Evolutionary conservation across 2,329 filamentous ascomycete species (phyloP).

Genomic region (Beauveria rudraprayagi): DNA sequence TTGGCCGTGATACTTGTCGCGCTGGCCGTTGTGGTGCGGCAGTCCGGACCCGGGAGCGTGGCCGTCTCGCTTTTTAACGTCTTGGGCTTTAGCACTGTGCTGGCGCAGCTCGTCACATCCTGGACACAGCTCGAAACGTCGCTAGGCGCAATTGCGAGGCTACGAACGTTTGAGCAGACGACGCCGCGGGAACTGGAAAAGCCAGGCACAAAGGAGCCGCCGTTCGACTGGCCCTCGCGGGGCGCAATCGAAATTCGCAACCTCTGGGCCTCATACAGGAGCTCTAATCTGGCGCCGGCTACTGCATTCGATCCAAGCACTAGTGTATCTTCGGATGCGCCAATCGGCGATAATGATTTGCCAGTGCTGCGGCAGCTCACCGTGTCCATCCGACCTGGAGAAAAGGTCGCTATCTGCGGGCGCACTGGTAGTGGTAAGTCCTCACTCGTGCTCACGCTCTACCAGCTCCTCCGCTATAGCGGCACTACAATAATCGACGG

Average conservation of each 20-base stretch:
- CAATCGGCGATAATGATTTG: background rate
- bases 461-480: background rate
- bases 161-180: background rate
- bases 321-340: too few relatives aligned
- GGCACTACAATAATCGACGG: conserved; percentile 9
- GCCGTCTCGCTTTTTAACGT: too few relatives aligned
- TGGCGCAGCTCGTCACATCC: too few relatives aligned
- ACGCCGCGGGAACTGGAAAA: background rate
- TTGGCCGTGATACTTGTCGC: too few relatives aligned
- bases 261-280: background rate
- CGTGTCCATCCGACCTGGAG: conserved; percentile 19
- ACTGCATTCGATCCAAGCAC: too few relatives aligned
- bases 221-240: background rate
- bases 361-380: conserved; percentile 19
- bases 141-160: too few relatives aligned
- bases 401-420: conserved; percentile 11
- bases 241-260: conserved; percentile 7
- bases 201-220: background rate
- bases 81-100: too few relatives aligned
- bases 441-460: too few relatives aligned
- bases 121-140: too few relatives aligned
- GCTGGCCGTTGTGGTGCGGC: too few relatives aligned
- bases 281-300: background rate
- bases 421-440: background rate
- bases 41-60: too few relatives aligned